Evolutionary conservation across 73 alveolate genomes (phyloP).

Genomic region (Paramecium octaurelia): DNA sequence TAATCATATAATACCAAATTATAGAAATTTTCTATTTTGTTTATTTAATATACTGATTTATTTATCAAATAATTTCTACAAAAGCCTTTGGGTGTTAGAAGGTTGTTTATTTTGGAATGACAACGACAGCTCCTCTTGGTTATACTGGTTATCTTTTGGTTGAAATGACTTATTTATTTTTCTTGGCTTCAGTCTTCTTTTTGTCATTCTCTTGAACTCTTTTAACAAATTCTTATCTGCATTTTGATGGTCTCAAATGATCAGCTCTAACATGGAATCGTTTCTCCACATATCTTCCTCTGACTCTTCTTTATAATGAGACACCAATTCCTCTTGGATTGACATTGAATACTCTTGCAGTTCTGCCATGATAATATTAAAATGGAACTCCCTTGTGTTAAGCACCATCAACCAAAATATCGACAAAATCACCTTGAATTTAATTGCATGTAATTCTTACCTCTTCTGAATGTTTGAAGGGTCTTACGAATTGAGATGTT

Average conservation of each 20-base stretch:
- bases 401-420: conserved; percentile 89
- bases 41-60: conserved; percentile 20
- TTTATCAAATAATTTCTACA: conserved; percentile 57
- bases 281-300: conserved; percentile 86
- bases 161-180: conserved; percentile 46
- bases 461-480: conserved; percentile 81
- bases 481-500: conserved; percentile 75
- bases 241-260: conserved; percentile 88
- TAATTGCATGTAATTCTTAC: conserved; percentile 66
- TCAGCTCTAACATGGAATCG: conserved; percentile 91
- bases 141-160: conserved; percentile 61
- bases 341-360: conserved; percentile 91
- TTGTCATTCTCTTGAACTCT: conserved; percentile 89
- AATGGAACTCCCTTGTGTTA: conserved; percentile 94
- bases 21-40: neutral
- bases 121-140: conserved; percentile 52
- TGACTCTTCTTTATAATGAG: conserved; percentile 80
- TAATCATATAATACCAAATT: neutral
- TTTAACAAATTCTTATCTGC: conserved; percentile 96
- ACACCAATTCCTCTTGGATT: conserved; percentile 85
- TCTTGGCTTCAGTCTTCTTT: conserved; percentile 73
- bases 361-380: conserved; percentile 88
- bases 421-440: conserved; percentile 86
- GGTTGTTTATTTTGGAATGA: conserved; percentile 4
- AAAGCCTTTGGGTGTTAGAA: conserved; percentile 63